Evolutionary conservation across 2,329 filamentous ascomycete species (phyloP).

Genomic region (Aspergillus quadrilineatus): DNA sequence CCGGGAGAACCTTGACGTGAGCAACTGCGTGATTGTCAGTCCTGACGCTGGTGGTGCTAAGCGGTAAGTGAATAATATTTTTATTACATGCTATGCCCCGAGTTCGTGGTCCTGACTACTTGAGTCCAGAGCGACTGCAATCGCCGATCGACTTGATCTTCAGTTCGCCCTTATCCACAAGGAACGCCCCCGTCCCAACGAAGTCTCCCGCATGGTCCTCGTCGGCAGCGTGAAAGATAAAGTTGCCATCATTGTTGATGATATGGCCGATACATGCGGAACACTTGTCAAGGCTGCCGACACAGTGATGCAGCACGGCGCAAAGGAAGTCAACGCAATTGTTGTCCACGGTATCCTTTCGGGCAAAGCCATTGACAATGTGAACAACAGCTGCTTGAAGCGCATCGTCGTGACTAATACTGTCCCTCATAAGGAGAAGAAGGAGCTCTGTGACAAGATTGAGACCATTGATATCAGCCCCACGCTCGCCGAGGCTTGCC

Average conservation of each 20-base stretch:
- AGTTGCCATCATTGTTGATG: constrained; percentile 92
- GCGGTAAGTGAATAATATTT: constrained; percentile 51
- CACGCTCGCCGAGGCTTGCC: constrained; percentile 57
- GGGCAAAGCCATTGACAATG: constrained; percentile 80
- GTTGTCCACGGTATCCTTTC: constrained; percentile 92
- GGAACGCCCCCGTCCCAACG: constrained; percentile 86
- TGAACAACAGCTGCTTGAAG: constrained; percentile 74
- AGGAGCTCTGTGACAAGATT: constrained; percentile 72
- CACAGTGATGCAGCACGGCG: constrained; percentile 82
- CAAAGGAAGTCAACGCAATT: constrained; percentile 85
- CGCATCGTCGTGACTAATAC: constrained; percentile 90
- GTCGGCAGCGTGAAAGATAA: constrained; percentile 90
- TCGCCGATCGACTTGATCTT: constrained; percentile 86
- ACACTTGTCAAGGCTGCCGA: constrained; percentile 85
- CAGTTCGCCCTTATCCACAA: constrained; percentile 96
- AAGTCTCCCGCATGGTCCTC: constrained; percentile 91
- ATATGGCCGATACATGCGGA: constrained; percentile 96
- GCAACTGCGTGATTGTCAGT: constrained; percentile 89
- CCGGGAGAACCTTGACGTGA: constrained; percentile 74
- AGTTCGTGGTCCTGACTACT: constrained; percentile 1
- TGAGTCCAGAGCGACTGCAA: constrained; percentile 70
- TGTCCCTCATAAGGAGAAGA: constrained; percentile 77
- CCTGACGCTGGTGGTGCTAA: constrained; percentile 95
- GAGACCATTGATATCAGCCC: constrained; percentile 90
- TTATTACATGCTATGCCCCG: not conserved